Evolutionary conservation across 495 filamentous ascomycete species (phyloP).

Genomic region (Daldinia decipiens): DNA sequence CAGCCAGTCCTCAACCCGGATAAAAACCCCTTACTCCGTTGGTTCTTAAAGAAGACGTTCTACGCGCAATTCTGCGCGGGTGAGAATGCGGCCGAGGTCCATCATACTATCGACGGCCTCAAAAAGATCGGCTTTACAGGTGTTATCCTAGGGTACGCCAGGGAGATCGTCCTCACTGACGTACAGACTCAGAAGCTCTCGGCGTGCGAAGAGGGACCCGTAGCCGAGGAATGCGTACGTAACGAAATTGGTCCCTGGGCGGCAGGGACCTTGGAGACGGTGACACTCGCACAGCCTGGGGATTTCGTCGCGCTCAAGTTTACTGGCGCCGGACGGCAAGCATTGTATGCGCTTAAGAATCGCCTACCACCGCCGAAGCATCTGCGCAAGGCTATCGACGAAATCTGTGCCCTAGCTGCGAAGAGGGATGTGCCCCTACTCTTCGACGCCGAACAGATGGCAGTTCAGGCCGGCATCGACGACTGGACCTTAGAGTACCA

Average conservation of each 20-base stretch:
- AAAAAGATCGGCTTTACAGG: constrained; percentile 76
- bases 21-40: constrained; percentile 64
- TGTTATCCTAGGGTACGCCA: constrained; percentile 80
- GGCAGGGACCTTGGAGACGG: constrained; percentile 77
- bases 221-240: constrained; percentile 57
- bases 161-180: constrained; percentile 74
- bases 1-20: constrained; percentile 67
- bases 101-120: constrained; percentile 65
- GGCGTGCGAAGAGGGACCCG: constrained; percentile 44
- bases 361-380: constrained; percentile 66
- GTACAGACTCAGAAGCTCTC: constrained; percentile 56
- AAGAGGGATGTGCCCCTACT: constrained; percentile 77
- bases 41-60: constrained; percentile 77
- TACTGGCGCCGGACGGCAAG: constrained; percentile 87
- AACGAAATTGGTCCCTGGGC: constrained; percentile 78
- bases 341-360: constrained; percentile 70
- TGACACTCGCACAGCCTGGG: constrained; percentile 74
- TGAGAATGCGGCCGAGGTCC: constrained; percentile 70
- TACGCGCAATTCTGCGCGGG: constrained; percentile 89
- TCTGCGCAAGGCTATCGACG: constrained; percentile 74
- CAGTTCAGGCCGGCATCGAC: constrained; percentile 84
- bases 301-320: constrained; percentile 95
- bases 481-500: constrained; percentile 84
- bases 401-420: constrained; percentile 80
- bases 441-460: constrained; percentile 89